phyloP scores from a whole-genome alignment of 208 protist genomes.

The Sergeia podlipaevii region DNA sequence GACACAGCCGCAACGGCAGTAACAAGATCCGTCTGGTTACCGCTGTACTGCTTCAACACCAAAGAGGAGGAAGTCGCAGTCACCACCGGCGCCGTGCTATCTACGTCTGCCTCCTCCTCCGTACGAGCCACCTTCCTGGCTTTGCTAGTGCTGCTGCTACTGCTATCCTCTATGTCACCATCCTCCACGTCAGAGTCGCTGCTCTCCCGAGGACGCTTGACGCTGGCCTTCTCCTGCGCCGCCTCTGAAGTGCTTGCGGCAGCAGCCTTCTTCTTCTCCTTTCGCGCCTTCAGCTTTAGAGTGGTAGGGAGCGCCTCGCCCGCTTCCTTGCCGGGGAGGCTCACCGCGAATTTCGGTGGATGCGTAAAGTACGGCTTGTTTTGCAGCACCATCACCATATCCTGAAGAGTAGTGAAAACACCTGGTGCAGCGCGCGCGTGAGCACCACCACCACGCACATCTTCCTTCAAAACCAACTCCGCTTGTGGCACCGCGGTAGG shows the following conservation, averaged over 20 bases:
- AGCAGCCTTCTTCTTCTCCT: conserved; percentile 1
- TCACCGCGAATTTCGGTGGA: conserved; percentile 26
- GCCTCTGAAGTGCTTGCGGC: no score
- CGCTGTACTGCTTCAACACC: conserved; percentile 23
- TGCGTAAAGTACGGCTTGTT: conserved; percentile 39
- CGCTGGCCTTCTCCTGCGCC: not conserved
- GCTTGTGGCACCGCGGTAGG: not conserved
- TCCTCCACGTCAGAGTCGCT: conserved; percentile 4
- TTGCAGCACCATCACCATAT: conserved; percentile 26
- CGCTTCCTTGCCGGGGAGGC: conserved; percentile 9
- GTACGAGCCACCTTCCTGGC: conserved; percentile 5
- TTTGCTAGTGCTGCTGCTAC: not conserved
- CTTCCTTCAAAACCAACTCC: not conserved
- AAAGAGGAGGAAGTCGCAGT: not conserved
- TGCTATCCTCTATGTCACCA: not conserved
- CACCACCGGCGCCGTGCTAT: not conserved
- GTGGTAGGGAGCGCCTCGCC: not conserved
- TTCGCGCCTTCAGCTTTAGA: conserved; percentile 5
- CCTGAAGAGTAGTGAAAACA: conserved; percentile 18
- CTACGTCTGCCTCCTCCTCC: conserved; percentile 3
- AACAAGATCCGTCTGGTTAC: conserved; percentile 61
- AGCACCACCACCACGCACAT: not conserved
- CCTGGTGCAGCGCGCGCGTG: conserved; percentile 3
- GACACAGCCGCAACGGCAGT: conserved; percentile 54
- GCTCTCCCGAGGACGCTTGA: conserved; percentile 1